Percentiles rank a stretch among this genome's conserved stretches.
Conservation (phyloP, 148 eudicot species). For the Chenopodium quinoa region DNA sequence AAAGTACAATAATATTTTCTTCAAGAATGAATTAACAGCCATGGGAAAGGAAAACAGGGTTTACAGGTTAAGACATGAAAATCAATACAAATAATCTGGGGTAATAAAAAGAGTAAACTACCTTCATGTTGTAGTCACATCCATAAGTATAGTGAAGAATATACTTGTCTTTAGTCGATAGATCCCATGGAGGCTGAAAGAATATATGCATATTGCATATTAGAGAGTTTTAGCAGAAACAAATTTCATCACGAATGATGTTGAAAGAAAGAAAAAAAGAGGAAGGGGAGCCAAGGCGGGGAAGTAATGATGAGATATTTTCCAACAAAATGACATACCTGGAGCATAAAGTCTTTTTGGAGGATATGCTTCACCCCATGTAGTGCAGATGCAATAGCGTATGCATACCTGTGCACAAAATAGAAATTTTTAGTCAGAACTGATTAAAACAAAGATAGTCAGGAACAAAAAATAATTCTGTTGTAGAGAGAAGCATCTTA, state of each 20-base stretch:
- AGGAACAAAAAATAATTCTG: conserved; percentile 10
- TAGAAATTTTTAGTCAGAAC: neutral
- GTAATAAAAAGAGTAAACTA: conserved; percentile 22
- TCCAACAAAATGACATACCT: conserved; percentile 42
- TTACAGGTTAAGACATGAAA: neutral
- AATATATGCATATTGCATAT: conserved; percentile 6
- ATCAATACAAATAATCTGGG: neutral
- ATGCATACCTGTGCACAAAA: conserved; percentile 68
- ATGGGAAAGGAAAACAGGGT: neutral
- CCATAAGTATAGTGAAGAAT: conserved; percentile 96
- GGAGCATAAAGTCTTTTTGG: conserved; percentile 91
- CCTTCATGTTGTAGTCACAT: conserved; percentile 93
- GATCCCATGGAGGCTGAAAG: conserved; percentile 93
- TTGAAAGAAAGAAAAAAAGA: neutral
- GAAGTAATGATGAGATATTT: neutral
- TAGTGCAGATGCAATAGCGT: conserved; percentile 96
- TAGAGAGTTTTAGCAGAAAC: neutral
- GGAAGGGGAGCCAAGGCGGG: neutral
- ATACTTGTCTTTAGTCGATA: conserved; percentile 56
- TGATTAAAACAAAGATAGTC: neutral
- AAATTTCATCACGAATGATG: neutral
- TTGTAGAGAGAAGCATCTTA: conserved; percentile 22
- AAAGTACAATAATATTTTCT: neutral
- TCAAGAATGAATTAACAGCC: neutral
- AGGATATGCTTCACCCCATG: conserved; percentile 89